Evolutionary conservation across 2,329 filamentous ascomycete species (phyloP).

Genomic region (Trichoderma sp.): DNA sequence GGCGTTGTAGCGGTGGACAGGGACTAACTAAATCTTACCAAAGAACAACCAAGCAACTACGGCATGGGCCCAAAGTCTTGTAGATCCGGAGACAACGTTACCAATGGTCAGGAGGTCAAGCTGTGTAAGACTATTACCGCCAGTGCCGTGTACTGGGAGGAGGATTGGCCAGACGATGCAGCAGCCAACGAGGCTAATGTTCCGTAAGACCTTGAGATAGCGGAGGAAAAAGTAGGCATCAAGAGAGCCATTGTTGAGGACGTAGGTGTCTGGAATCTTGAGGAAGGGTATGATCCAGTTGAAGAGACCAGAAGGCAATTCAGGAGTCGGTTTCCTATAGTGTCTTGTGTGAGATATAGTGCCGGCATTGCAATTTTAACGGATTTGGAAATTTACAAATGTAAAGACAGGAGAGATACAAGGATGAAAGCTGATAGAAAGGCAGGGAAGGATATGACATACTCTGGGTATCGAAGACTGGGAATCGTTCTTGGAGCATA

Average conservation of each 20-base stretch:
- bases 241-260: slow-evolving; percentile 86
- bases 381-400: background rate
- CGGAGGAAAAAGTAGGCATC: slow-evolving; percentile 90
- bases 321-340: slow-evolving; percentile 55
- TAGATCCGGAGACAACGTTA: slow-evolving; percentile 64
- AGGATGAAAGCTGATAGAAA: background rate
- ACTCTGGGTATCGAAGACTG: slow-evolving; percentile 45
- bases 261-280: slow-evolving; percentile 69
- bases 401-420: background rate
- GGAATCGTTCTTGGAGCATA: slow-evolving; percentile 54
- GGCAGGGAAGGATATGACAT: slow-evolving; percentile 18
- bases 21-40: slow-evolving; percentile 25
- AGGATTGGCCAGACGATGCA: slow-evolving; percentile 84
- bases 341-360: background rate
- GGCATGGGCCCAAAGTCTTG: slow-evolving; percentile 76
- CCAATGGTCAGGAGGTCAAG: slow-evolving; percentile 77
- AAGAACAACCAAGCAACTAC: slow-evolving; percentile 77
- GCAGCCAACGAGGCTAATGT: slow-evolving; percentile 80
- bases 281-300: slow-evolving; percentile 69
- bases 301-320: slow-evolving; percentile 58
- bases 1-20: background rate
- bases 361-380: background rate
- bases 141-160: slow-evolving; percentile 82
- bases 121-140: slow-evolving; percentile 60
- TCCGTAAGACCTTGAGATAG: slow-evolving; percentile 65